Conservation (phyloP, 371 early-diverging fungal genomes). For the Nematocida sp. region DNA sequence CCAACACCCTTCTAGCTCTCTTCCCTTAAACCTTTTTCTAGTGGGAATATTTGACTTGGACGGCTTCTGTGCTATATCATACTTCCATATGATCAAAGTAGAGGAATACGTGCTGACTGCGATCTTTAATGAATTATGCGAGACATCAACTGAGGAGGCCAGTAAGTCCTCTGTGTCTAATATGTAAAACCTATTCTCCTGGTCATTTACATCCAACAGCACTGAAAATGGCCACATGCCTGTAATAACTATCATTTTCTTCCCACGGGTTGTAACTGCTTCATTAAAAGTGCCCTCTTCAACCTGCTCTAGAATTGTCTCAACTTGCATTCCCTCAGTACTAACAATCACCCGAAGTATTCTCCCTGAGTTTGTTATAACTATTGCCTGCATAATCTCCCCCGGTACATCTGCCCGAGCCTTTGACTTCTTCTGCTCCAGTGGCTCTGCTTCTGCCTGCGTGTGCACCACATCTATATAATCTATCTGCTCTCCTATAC, state of each 20-base stretch:
- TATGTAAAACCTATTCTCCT: constrained; percentile 59
- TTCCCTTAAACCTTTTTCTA: constrained; percentile 52
- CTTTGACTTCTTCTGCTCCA: constrained; percentile 33
- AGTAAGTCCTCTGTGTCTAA: constrained; percentile 66
- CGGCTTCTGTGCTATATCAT: constrained; percentile 31
- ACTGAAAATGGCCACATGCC: constrained; percentile 69
- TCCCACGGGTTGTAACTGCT: constrained; percentile 68
- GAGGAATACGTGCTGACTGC: constrained; percentile 60
- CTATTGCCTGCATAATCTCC: constrained; percentile 37
- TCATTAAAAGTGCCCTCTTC: constrained; percentile 61
- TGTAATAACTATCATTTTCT: constrained; percentile 62
- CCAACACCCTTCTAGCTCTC: constrained; percentile 59
- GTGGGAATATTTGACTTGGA: constrained; percentile 41
- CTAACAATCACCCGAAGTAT: constrained; percentile 52
- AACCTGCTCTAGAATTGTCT: constrained; percentile 41
- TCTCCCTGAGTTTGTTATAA: constrained; percentile 57
- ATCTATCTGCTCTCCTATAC: constrained; percentile 49
- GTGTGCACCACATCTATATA: constrained; percentile 65
- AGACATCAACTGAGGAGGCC: constrained; percentile 62
- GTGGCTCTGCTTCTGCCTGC: constrained; percentile 40
- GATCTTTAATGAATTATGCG: constrained; percentile 64
- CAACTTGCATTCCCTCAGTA: constrained; percentile 26
- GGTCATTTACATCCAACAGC: constrained; percentile 62
- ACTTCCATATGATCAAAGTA: constrained; percentile 34
- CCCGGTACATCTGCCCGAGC: neutral